Evolutionary conservation across 2,329 filamentous ascomycete species (phyloP).

Genomic region (Berkeleyomyces basicola): DNA sequence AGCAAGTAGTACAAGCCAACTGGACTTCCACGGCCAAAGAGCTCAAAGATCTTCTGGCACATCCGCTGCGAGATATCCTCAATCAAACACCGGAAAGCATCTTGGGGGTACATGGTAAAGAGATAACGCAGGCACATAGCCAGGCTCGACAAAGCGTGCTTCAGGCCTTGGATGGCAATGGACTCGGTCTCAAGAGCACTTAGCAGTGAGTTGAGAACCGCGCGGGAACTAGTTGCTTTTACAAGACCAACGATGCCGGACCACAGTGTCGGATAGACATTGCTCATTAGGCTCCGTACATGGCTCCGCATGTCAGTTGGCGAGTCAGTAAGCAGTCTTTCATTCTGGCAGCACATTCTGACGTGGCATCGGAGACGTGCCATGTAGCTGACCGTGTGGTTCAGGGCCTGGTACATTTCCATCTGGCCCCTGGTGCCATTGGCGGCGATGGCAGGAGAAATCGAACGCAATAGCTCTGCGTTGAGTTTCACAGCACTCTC

Average conservation of each 20-base stretch:
- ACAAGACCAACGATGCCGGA: background rate
- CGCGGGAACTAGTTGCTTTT: background rate
- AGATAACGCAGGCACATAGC: conserved; percentile 1
- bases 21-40: background rate
- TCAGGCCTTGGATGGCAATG: background rate
- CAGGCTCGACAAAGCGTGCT: background rate
- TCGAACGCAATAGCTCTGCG: background rate
- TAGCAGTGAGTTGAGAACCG: background rate
- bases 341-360: background rate
- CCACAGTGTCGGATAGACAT: background rate
- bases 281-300: background rate
- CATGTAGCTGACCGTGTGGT: background rate
- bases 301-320: background rate
- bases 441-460: background rate
- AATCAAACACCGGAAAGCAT: background rate
- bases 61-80: background rate
- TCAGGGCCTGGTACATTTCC: background rate
- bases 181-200: background rate
- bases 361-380: background rate
- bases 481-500: background rate
- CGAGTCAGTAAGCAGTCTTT: background rate
- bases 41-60: background rate
- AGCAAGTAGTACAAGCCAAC: background rate
- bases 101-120: background rate
- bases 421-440: background rate